Conservation (phyloP, 2,329 filamentous ascomycete genomes). For the Aspergillus alliaceus region DNA sequence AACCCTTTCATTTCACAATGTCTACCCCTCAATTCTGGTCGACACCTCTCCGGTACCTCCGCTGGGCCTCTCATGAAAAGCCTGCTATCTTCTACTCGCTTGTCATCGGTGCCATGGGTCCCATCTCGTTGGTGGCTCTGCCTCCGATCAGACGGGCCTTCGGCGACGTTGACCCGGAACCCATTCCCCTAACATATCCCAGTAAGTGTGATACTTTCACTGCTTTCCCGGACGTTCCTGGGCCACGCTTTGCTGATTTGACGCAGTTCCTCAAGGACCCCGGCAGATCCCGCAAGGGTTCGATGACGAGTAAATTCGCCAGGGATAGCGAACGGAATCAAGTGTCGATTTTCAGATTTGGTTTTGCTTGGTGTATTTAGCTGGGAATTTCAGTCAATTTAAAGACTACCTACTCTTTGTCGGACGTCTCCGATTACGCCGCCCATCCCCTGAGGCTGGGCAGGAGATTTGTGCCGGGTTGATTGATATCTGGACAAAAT, state of each 20-base stretch:
- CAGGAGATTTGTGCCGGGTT: background rate
- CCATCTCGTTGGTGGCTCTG: constrained; percentile 66
- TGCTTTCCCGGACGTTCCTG: background rate
- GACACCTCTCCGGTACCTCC: constrained; percentile 77
- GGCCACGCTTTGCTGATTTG: background rate
- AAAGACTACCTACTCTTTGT: constrained; percentile 1
- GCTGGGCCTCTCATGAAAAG: constrained; percentile 83
- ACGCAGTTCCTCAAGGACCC: constrained; percentile 46
- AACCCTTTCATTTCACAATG: constrained; percentile 29
- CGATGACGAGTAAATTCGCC: constrained; percentile 41
- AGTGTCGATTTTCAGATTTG: constrained; percentile 15
- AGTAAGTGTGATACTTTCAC: constrained; percentile 58
- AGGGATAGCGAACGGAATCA: constrained; percentile 9
- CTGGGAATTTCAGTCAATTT: constrained; percentile 13
- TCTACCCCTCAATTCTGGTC: constrained; percentile 77
- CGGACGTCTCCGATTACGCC: background rate
- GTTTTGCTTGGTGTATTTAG: constrained; percentile 19
- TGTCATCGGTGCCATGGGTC: constrained; percentile 71
- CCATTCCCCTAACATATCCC: constrained; percentile 87
- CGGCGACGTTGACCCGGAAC: constrained; percentile 70
- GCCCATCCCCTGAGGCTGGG: background rate
- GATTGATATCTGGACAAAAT: background rate
- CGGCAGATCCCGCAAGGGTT: constrained; percentile 48
- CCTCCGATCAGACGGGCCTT: constrained; percentile 71
- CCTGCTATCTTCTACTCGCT: constrained; percentile 90